Conservation (phyloP, 2,329 filamentous ascomycete species). For the Penicillium sp. region DNA sequence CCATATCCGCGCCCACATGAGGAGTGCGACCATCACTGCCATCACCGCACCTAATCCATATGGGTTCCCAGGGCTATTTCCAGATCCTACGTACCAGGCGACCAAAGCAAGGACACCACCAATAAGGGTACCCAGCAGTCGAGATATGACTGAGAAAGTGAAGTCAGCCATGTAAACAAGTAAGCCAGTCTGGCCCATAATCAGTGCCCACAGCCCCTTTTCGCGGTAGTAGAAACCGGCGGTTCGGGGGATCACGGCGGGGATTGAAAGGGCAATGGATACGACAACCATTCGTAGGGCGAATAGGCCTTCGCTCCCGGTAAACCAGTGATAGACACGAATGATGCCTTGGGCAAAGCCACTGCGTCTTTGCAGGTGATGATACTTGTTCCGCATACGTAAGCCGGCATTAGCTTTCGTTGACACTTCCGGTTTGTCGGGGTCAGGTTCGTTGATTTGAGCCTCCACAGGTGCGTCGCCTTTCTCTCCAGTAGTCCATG, state of each 20-base stretch:
- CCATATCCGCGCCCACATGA: conserved; percentile 45
- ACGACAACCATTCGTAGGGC: conserved; percentile 55
- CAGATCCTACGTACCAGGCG: conserved; percentile 60
- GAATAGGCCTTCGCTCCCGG: conserved; percentile 50
- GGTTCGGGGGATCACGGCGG: conserved; percentile 47
- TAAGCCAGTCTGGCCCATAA: conserved; percentile 56
- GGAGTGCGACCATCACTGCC: conserved; percentile 35
- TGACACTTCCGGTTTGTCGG: conserved; percentile 32
- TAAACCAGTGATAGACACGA: conserved; percentile 47
- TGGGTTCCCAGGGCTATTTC: conserved; percentile 53
- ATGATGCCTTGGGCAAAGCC: conserved; percentile 34
- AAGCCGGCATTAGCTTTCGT: conserved; percentile 43
- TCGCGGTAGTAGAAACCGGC: conserved; percentile 59
- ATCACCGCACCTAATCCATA: conserved; percentile 55
- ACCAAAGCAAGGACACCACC: conserved; percentile 56
- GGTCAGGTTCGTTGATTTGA: conserved; percentile 29
- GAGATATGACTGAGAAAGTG: conserved; percentile 50
- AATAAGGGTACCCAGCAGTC: conserved; percentile 51
- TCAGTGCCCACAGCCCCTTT: conserved; percentile 58
- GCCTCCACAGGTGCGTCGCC: conserved; percentile 28
- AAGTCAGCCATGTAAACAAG: conserved; percentile 59
- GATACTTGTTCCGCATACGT: conserved; percentile 41
- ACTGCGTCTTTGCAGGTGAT: conserved; percentile 31
- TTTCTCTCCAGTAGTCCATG: conserved; percentile 43
- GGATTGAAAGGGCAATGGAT: conserved; percentile 51